Conservation (phyloP, 148 eudicot genomes). For the Mesembryanthemum crystallinum region DNA sequence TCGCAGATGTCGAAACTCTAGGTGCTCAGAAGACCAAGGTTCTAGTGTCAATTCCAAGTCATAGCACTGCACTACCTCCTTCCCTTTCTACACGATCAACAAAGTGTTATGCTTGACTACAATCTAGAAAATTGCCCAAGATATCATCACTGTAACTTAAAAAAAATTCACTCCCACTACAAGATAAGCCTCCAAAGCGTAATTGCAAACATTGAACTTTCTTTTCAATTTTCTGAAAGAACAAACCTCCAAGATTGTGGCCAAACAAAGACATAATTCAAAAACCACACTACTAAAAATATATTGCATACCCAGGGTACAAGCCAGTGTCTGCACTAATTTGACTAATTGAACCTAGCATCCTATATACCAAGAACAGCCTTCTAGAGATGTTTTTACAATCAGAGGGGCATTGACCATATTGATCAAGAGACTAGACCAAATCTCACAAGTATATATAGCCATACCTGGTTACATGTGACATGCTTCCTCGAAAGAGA, state of each 20-base stretch:
- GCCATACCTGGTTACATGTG: slow-evolving; percentile 89
- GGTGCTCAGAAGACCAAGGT: background rate
- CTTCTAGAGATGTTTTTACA: background rate
- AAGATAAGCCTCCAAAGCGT: background rate
- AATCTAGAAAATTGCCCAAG: background rate
- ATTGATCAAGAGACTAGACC: background rate
- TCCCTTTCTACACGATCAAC: slow-evolving; percentile 7
- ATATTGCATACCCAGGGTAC: background rate
- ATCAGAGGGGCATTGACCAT: background rate
- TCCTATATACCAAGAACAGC: background rate
- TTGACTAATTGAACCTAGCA: background rate
- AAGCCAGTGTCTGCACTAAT: background rate
- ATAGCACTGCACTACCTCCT: background rate
- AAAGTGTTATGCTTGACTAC: background rate
- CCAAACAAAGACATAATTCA: background rate
- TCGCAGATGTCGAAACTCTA: background rate
- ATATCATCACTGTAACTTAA: background rate
- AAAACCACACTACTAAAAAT: background rate
- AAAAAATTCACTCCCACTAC: background rate
- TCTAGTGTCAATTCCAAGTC: background rate
- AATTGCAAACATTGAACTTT: background rate
- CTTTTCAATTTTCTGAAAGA: background rate
- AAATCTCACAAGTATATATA: slow-evolving; percentile 7
- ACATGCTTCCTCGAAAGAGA: slow-evolving; percentile 91
- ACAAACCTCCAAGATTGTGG: background rate